Evolutionary conservation across 1,284 basidiomycete genomes (phyloP).

Genomic region (Pyrrhoderma lamaoense): DNA sequence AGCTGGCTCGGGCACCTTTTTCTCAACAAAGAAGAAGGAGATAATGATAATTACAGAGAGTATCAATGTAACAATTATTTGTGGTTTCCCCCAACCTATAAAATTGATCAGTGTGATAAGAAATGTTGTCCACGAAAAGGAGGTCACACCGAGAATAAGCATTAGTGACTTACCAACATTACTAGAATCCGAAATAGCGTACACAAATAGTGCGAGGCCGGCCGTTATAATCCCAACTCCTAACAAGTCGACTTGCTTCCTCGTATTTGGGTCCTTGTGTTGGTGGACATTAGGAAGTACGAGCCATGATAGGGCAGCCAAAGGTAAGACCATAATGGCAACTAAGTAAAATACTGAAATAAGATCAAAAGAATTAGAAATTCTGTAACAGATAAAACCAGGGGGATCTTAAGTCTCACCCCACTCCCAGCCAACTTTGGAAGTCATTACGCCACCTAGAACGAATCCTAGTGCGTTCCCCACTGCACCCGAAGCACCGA

Average conservation of each 20-base stretch:
- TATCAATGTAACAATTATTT: slow-evolving; percentile 21
- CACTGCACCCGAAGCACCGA: slow-evolving; percentile 38
- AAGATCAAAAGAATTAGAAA: slow-evolving; percentile 25
- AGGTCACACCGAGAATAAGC: too few relatives aligned
- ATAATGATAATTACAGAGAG: slow-evolving; percentile 19
- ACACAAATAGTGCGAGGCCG: slow-evolving; percentile 18
- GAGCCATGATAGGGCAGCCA: slow-evolving; percentile 2
- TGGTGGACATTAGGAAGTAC: background rate
- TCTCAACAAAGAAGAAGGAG: slow-evolving; percentile 21
- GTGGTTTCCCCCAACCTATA: slow-evolving; percentile 20
- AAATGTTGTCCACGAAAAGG: too few relatives aligned
- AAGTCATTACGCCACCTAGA: slow-evolving; percentile 36
- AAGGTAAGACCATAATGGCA: slow-evolving; percentile 29
- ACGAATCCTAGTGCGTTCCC: slow-evolving; percentile 34
- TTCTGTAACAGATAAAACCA: background rate
- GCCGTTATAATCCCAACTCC: slow-evolving; percentile 8
- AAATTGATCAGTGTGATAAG: background rate
- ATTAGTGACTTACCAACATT: slow-evolving; percentile 2
- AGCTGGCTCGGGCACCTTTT: slow-evolving; percentile 16
- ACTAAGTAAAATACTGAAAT: slow-evolving; percentile 25
- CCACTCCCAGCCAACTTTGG: slow-evolving; percentile 29
- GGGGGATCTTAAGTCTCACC: slow-evolving; percentile 32
- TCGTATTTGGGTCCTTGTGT: background rate
- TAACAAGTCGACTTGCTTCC: background rate
- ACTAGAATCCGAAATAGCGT: slow-evolving; percentile 15